These are phyloP conservation scores for Trametes punicea DNA, from an alignment of 768 basidiomycete genomes.

Conservation along the genomic window DNA sequence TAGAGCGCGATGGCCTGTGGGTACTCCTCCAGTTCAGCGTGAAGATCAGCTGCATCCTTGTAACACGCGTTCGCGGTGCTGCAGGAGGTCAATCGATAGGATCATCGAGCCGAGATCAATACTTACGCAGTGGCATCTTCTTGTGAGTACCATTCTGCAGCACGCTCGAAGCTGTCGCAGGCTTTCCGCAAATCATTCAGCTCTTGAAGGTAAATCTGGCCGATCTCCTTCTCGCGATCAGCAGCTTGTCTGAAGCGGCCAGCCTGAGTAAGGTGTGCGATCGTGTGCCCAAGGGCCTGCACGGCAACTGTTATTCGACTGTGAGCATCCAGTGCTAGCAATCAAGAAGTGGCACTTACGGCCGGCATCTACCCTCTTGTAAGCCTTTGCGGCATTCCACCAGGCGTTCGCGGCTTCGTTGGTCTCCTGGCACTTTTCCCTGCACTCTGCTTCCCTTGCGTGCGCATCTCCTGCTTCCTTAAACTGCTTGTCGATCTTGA, in stretches of 20 bases:
- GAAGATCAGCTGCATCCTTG: constrained; percentile 95
- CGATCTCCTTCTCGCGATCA: constrained; percentile 97
- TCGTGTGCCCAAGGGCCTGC: constrained; percentile 79
- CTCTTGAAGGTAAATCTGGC: constrained; percentile 87
- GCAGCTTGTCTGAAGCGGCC: constrained; percentile 97
- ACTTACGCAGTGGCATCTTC: constrained; percentile 95
- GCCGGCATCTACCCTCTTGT: constrained; percentile 84
- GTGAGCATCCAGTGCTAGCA: background rate
- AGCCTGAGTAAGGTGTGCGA: constrained; percentile 72
- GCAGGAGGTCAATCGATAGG: constrained; percentile 1
- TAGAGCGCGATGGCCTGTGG: constrained; percentile 83
- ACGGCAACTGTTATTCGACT: constrained; percentile 70
- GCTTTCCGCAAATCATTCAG: constrained; percentile 76
- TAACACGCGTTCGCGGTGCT: constrained; percentile 95
- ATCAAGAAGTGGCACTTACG: constrained; percentile 44
- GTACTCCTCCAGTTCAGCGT: constrained; percentile 86
- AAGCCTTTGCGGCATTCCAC: constrained; percentile 98
- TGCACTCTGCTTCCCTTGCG: constrained; percentile 90
- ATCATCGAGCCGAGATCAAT: background rate
- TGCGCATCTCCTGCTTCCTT: constrained; percentile 91
- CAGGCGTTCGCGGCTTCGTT: constrained; percentile 98
- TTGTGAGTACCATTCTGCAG: constrained; percentile 96
- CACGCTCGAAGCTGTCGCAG: constrained; percentile 86
- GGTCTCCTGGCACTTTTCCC: constrained; percentile 79
- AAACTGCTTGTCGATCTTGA: constrained; percentile 89